Conservation (phyloP, 2,329 filamentous ascomycete genomes). For the Lachnellula subtilissima region DNA sequence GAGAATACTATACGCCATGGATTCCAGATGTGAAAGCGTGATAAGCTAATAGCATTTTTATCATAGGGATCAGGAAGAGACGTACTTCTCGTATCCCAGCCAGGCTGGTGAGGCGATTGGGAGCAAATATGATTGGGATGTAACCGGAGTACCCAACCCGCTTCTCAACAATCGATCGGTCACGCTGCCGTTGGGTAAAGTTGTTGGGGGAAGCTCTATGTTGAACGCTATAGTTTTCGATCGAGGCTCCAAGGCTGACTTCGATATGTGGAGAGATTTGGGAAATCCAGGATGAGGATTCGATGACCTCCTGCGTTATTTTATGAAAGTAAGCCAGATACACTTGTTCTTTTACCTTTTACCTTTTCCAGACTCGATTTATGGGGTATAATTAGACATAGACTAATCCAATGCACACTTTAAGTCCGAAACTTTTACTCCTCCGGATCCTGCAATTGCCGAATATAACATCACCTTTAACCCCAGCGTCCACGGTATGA, state of each 20-base stretch:
- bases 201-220: slow-evolving; percentile 36
- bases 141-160: slow-evolving; percentile 6
- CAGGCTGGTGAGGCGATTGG: slow-evolving; percentile 5
- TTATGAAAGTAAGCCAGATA: slow-evolving; percentile 30
- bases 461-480: too few relatives aligned
- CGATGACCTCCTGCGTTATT: slow-evolving; percentile 38
- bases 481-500: too few relatives aligned
- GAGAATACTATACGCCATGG: neutral
- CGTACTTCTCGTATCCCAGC: neutral
- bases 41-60: neutral
- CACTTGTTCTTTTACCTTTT: too few relatives aligned
- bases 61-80: too few relatives aligned
- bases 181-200: slow-evolving; percentile 8
- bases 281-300: slow-evolving; percentile 43
- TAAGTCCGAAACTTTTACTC: too few relatives aligned
- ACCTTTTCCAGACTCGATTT: too few relatives aligned
- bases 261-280: slow-evolving; percentile 41
- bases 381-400: too few relatives aligned
- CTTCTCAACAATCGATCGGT: slow-evolving; percentile 3
- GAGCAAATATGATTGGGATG: slow-evolving; percentile 11
- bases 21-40: slow-evolving; percentile 3
- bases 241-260: slow-evolving; percentile 35
- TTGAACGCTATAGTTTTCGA: slow-evolving; percentile 39
- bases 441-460: too few relatives aligned
- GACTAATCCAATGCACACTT: too few relatives aligned